These are phyloP conservation scores for Helicostylum pulchrum DNA, from an alignment of 192 early-diverging fungal genomes.

Conservation along the genomic window DNA sequence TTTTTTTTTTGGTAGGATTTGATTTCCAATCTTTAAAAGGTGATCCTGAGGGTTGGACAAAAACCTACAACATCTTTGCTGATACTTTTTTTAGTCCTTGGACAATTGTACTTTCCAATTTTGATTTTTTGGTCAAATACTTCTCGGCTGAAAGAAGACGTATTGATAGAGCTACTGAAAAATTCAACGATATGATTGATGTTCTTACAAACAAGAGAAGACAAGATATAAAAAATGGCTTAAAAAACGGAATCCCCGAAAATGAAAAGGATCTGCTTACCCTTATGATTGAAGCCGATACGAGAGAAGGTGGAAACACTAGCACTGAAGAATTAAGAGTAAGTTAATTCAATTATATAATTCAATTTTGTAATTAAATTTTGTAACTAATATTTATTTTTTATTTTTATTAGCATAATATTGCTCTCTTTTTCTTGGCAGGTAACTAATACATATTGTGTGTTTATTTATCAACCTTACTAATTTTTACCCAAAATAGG, in stretches of 20 bases:
- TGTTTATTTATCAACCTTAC: neutral
- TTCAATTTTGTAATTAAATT: neutral
- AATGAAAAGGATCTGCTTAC: slow-evolving; percentile 46
- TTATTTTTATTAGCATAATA: slow-evolving; percentile 34
- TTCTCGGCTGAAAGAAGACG: slow-evolving; percentile 21
- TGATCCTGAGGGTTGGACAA: neutral
- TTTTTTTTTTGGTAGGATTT: neutral
- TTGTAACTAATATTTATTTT: neutral
- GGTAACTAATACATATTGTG: slow-evolving; percentile 30
- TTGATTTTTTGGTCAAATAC: slow-evolving; percentile 13
- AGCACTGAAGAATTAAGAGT: slow-evolving; percentile 8
- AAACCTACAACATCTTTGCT: slow-evolving; percentile 9
- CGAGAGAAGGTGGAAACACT: neutral
- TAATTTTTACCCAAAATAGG: neutral
- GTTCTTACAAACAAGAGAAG: slow-evolving; percentile 26
- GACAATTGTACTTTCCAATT: slow-evolving; percentile 11
- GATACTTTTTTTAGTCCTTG: neutral
- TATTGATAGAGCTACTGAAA: slow-evolving; percentile 2
- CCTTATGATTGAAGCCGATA: slow-evolving; percentile 52
- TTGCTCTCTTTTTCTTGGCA: slow-evolving; percentile 55
- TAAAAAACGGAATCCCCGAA: slow-evolving; percentile 9
- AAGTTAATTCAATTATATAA: neutral
- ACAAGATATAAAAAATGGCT: neutral
- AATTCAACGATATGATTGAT: slow-evolving; percentile 16
- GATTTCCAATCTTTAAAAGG: neutral